A percentile compares a stretch with the other conserved stretches of the same genome.
phyloP scores from a whole-genome alignment of 1,284 basidiomycete species.

The Pisolithus thermaeus region DNA sequence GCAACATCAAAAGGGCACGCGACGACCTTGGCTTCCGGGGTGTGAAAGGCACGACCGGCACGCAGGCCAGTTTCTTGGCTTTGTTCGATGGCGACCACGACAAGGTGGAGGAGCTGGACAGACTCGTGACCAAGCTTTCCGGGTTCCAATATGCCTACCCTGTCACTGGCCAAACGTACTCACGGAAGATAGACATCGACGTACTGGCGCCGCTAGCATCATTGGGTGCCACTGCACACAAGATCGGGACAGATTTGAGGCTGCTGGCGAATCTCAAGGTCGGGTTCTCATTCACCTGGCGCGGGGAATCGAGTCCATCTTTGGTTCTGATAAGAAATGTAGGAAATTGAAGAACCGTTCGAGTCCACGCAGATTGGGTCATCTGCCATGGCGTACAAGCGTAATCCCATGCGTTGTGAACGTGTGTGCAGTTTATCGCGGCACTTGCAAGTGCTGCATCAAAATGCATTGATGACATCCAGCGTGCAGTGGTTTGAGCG shows the following conservation, averaged over 20 bases:
- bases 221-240: constrained; percentile 94
- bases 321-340: too few relatives aligned
- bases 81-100: constrained; percentile 94
- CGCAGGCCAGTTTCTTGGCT: constrained; percentile 92
- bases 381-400: constrained; percentile 99
- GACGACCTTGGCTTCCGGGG: constrained; percentile 97
- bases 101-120: constrained; percentile 92
- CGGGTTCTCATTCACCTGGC: not conserved
- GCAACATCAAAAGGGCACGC: constrained; percentile 87
- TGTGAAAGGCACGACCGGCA: constrained; percentile 98
- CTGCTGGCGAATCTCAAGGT: constrained; percentile 90
- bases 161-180: constrained; percentile 98
- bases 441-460: constrained; percentile 89
- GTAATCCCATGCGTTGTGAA: constrained; percentile 99
- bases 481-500: constrained; percentile 96
- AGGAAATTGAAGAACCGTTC: too few relatives aligned
- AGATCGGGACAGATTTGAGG: constrained; percentile 95
- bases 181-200: constrained; percentile 95
- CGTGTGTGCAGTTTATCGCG: constrained; percentile 93
- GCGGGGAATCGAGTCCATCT: too few relatives aligned
- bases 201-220: constrained; percentile 87
- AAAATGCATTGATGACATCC: constrained; percentile 89
- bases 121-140: constrained; percentile 82
- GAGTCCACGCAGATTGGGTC: constrained; percentile 92
- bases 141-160: constrained; percentile 96